These are phyloP conservation scores for Globisporangium parvum DNA, from an alignment of 352 stramenopile genomes.

Conservation along the genomic window DNA sequence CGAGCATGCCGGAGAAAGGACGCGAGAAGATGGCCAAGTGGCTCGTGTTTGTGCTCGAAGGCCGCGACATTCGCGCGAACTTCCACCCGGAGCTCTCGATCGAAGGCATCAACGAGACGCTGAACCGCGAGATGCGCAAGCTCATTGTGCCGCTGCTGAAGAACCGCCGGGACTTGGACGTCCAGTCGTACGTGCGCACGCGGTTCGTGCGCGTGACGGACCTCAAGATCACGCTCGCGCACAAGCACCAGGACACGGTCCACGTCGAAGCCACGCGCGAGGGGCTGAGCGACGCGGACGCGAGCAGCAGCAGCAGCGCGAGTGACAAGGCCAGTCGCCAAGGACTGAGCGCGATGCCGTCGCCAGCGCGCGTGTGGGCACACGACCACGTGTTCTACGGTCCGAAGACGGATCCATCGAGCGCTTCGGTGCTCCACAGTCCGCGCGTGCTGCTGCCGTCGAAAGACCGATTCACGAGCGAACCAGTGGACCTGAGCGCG, in stretches of 20 bases:
- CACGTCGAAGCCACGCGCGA: constrained; percentile 28
- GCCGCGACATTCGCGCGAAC: constrained; percentile 61
- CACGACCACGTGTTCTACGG: constrained; percentile 64
- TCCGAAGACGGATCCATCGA: constrained; percentile 52
- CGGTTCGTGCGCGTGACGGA: constrained; percentile 59
- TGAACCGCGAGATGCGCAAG: constrained; percentile 56
- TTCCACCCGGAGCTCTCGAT: constrained; percentile 71
- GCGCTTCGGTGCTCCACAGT: constrained; percentile 50
- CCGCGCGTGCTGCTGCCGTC: constrained; percentile 24
- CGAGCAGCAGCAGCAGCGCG: constrained; percentile 8
- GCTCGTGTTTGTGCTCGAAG: constrained; percentile 65
- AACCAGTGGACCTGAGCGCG: constrained; percentile 52
- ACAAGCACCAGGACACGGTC: constrained; percentile 56
- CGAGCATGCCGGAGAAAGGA: constrained; percentile 55
- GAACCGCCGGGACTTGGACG: constrained; percentile 61
- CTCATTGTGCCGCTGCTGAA: constrained; percentile 70
- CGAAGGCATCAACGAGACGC: constrained; percentile 54
- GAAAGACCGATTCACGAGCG: constrained; percentile 50
- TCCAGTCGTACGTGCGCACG: constrained; percentile 54
- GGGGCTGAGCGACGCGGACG: neutral
- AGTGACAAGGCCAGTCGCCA: neutral
- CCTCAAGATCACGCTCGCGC: constrained; percentile 59
- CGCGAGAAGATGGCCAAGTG: constrained; percentile 68
- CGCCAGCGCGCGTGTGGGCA: constrained; percentile 22
- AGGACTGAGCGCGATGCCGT: neutral